Base-by-base conservation (phyloP, 768 basidiomycete genomes). In the Russula vinacea region DNA sequence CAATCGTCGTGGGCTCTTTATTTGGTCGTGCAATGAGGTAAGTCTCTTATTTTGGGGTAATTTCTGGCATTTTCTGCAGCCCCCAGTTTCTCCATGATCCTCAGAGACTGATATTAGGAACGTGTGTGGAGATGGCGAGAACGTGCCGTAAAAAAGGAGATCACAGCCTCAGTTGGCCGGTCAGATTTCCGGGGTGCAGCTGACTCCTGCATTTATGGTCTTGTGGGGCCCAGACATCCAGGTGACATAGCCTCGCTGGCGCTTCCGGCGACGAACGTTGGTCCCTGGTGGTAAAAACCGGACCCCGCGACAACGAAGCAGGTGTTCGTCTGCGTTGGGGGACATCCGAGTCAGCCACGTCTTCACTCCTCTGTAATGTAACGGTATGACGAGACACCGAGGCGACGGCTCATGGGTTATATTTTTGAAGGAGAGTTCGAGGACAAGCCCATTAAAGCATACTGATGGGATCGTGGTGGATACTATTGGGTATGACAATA, bases 21-120 rank as follows among this genome's bases (percentile, higher is more conserved):
- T 63, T n/a, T 64, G 56, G 62, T 44, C 64, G 37, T 66, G 62
- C 42, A 56, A 59, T 49, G 65, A 66, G 47, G 65, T 40, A 37
- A 32, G 45, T 39, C 4, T 16, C 14, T 13, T 45, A 13, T 22
- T 33, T 26, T 24, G 24, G 17, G 16, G 24, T 5, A 32, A 7
- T 19, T 39, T 7, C 17, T 42, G 16, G 24, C 3, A 32, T 1
- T 19, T 39, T 7, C 17, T 42, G 11, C 22, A 9, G 8, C 26
- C 6, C n/a, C 22, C 40, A 0, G 16, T 19, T 26, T 6, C 14
- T 29, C 22, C 40, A 37, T 55, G 52, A 42, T 66, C 16, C 56
- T 64, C 26, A 57, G 52, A 24, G 62, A 66, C 32, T 61, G 62
- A 26, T 66, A 63, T 53, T 57, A 5, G 65, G 65, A 17, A 49